These are phyloP conservation scores for Ceratocystis albifundus DNA, from an alignment of 2,329 filamentous ascomycete species.

Conservation along the genomic window DNA sequence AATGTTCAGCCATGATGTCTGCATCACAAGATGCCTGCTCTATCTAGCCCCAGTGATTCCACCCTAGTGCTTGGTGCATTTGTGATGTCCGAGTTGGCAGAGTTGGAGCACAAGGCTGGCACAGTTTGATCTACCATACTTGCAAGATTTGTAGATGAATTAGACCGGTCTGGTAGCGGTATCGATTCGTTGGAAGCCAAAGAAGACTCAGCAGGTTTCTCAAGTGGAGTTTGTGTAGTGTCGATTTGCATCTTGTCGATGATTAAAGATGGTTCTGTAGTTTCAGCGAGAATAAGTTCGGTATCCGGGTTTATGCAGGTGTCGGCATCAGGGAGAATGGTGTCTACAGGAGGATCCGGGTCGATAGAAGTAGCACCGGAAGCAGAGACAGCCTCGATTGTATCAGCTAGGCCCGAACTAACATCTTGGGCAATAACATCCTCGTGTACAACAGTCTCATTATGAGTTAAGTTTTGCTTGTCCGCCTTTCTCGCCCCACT, in stretches of 20 bases:
- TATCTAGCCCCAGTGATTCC: neutral
- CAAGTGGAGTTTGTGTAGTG: conserved; percentile 23
- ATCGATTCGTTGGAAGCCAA: conserved; percentile 6
- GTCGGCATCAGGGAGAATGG: neutral
- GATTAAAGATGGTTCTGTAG: neutral
- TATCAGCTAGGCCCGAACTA: neutral
- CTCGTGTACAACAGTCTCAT: neutral
- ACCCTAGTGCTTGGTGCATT: neutral
- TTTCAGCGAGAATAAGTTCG: neutral
- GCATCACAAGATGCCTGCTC: neutral
- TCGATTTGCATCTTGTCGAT: conserved; percentile 24
- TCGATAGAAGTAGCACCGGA: neutral
- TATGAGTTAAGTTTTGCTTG: neutral
- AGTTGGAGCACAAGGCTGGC: neutral
- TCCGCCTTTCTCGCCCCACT: neutral
- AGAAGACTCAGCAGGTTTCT: neutral
- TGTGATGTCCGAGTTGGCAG: neutral
- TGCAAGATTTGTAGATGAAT: neutral
- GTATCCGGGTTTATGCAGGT: too few relatives aligned
- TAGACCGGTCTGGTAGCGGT: conserved; percentile 1
- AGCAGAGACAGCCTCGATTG: neutral
- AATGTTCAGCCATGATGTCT: too few relatives aligned
- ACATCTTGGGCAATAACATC: neutral
- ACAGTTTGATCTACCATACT: neutral
- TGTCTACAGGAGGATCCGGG: neutral